These are phyloP conservation scores for Panicum hallii DNA, from an alignment of 202 grass and related monocot species.

Conservation along the genomic window DNA sequence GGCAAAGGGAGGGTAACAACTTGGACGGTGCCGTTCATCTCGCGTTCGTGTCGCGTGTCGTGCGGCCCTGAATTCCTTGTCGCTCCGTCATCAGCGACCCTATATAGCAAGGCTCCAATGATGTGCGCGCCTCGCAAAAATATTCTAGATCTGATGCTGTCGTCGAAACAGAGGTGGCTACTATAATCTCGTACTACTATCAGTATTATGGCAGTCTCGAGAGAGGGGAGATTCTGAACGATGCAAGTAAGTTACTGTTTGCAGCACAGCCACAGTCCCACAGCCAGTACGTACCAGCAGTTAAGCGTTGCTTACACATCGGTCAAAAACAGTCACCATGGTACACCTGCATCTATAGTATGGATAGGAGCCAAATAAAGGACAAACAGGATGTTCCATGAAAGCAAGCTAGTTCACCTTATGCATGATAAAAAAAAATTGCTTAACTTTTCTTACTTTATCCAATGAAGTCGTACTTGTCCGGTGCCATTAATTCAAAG, in stretches of 20 bases:
- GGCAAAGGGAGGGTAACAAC: neutral
- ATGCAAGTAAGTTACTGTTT: neutral
- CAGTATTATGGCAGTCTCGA: neutral
- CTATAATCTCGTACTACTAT: neutral
- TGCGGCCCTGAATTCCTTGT: neutral
- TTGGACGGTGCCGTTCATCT: neutral
- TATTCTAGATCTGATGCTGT: neutral
- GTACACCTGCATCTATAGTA: too few species aligned
- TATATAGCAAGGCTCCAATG: neutral
- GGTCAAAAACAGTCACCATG: too few species aligned
- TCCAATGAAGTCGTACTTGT: too few species aligned
- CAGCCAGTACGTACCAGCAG: neutral
- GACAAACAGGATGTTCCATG: too few species aligned
- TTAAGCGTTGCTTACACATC: too few species aligned
- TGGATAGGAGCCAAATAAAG: too few species aligned
- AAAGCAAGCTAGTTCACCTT: too few species aligned
- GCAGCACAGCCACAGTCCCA: neutral
- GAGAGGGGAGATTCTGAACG: neutral
- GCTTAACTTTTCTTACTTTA: too few species aligned
- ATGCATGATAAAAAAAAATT: too few species aligned
- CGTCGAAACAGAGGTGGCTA: neutral
- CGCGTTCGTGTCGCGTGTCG: neutral
- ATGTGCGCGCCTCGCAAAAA: neutral
- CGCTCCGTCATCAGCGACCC: neutral
- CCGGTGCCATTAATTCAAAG: too few species aligned